A percentile compares a stretch with the other conserved stretches of the same genome.
Conservation (phyloP, 768 basidiomycete genomes). For the Lactifluus subvellereus region DNA sequence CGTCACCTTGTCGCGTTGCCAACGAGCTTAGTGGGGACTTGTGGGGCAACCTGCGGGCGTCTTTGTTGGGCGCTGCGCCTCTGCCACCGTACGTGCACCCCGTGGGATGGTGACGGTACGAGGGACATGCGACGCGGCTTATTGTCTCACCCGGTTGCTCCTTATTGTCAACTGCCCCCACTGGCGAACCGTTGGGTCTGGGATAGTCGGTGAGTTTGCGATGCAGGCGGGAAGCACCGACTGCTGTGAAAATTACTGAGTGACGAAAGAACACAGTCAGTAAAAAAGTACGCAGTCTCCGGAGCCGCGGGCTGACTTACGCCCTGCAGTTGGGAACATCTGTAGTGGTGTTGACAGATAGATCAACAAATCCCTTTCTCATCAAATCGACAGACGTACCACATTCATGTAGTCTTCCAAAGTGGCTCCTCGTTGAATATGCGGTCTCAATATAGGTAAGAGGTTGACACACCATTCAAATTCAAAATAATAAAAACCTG, state of each 20-base stretch:
- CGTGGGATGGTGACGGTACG: neutral
- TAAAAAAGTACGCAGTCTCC: neutral
- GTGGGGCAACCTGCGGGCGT: neutral
- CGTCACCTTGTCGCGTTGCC: too few relatives aligned
- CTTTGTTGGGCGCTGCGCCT: neutral
- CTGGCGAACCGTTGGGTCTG: neutral
- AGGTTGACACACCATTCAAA: neutral
- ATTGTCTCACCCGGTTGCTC: neutral
- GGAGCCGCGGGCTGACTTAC: neutral
- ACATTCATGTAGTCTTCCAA: slow-evolving; percentile 1
- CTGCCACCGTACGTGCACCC: neutral
- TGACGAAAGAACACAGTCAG: neutral
- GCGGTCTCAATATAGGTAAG: neutral
- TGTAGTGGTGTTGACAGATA: neutral
- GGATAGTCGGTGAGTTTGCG: neutral
- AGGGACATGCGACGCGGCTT: neutral
- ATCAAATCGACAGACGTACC: neutral
- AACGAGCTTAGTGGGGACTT: neutral
- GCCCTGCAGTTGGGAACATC: neutral
- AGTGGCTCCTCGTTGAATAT: neutral
- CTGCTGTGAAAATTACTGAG: neutral
- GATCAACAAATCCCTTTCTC: neutral
- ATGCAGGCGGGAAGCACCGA: neutral
- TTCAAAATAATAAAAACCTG: slow-evolving; percentile 6
- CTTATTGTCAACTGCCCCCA: neutral